These are phyloP conservation scores for Exophiala phaeomuriformis DNA, from an alignment of 2,329 filamentous ascomycete species.

Conservation along the genomic window DNA sequence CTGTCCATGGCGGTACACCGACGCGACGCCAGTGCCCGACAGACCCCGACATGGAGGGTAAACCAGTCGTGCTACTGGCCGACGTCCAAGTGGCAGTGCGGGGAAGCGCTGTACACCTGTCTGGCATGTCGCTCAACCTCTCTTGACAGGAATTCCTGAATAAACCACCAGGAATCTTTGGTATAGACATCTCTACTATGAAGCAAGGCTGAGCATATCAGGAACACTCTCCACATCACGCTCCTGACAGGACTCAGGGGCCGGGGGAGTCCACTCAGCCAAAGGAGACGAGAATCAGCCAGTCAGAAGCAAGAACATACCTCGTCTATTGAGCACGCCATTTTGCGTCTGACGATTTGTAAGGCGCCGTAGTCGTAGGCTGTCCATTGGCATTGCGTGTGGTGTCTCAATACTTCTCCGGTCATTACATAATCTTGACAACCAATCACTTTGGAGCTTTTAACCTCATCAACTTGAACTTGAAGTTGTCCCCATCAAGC, in stretches of 20 bases:
- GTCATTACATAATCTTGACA: no score
- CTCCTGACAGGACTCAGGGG: neutral
- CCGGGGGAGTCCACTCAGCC: neutral
- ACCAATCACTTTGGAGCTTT: no score
- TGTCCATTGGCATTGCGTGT: neutral
- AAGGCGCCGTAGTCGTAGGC: neutral
- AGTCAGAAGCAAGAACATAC: neutral
- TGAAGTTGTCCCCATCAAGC: no score
- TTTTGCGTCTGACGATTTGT: neutral
- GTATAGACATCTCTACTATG: neutral
- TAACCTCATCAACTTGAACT: no score
- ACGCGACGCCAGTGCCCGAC: neutral
- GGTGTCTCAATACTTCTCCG: neutral
- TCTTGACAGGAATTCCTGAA: neutral
- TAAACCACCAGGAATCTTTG: neutral
- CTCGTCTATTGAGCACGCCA: neutral
- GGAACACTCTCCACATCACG: conserved; percentile 7
- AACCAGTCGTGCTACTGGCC: neutral
- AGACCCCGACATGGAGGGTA: neutral
- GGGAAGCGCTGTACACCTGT: conserved; percentile 1
- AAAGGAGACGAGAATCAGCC: neutral
- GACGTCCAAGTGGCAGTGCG: neutral
- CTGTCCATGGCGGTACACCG: conserved; percentile 2
- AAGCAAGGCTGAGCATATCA: conserved; percentile 17
- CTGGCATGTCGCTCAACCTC: neutral